phyloP scores from a whole-genome alignment of 2,329 filamentous ascomycete genomes.

The Hypoxylon sp. region DNA sequence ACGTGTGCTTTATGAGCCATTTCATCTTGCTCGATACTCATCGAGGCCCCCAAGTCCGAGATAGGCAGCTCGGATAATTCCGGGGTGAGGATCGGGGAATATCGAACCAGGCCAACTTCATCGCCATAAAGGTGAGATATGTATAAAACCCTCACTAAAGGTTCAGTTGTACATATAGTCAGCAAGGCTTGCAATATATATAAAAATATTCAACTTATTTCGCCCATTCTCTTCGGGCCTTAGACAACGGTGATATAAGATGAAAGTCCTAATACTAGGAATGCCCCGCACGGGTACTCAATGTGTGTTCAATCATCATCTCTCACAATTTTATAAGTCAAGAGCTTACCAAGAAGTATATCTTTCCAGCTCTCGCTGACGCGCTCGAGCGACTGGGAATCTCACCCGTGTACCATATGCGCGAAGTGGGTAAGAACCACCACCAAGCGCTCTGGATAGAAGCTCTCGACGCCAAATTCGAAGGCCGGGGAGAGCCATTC shows the following conservation, averaged over 20 bases:
- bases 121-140: slow-evolving; percentile 10
- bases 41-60: slow-evolving; percentile 5
- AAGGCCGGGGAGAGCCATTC: slow-evolving; percentile 48
- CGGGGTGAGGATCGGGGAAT: slow-evolving; percentile 14
- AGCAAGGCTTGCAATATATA: slow-evolving; percentile 9
- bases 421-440: slow-evolving; percentile 54
- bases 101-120: slow-evolving; percentile 20
- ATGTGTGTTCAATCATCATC: slow-evolving; percentile 45
- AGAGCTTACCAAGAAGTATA: slow-evolving; percentile 17
- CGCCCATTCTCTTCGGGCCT: background rate
- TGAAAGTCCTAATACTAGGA: slow-evolving; percentile 57
- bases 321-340: background rate
- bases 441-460: slow-evolving; percentile 56
- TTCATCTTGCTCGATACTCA: background rate
- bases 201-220: slow-evolving; percentile 8
- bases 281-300: slow-evolving; percentile 55
- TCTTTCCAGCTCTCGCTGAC: slow-evolving; percentile 50
- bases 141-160: slow-evolving; percentile 8
- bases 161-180: slow-evolving; percentile 21
- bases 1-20: slow-evolving; percentile 2
- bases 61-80: slow-evolving; percentile 30
- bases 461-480: slow-evolving; percentile 55
- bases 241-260: slow-evolving; percentile 25
- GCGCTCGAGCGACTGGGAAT: slow-evolving; percentile 53
- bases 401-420: slow-evolving; percentile 56